Conservation (phyloP, 257 asterid species). For the Solanum bukasovii region DNA sequence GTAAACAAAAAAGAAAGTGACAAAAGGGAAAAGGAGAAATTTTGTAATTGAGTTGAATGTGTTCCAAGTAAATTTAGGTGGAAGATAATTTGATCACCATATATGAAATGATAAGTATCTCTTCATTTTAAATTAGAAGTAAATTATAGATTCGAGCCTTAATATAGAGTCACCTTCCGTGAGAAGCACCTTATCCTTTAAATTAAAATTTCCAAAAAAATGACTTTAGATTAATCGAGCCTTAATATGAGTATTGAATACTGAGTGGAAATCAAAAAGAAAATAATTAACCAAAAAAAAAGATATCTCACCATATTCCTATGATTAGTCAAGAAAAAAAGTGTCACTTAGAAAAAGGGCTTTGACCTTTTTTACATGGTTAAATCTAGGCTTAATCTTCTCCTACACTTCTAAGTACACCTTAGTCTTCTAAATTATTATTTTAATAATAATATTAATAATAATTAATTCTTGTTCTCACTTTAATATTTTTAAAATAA, state of each 20-base stretch:
- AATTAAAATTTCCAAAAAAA: no score
- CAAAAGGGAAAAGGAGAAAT: background rate
- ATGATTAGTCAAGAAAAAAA: background rate
- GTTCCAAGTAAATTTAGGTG: background rate
- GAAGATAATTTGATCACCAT: background rate
- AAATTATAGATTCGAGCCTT: accelerated
- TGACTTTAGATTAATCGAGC: no score
- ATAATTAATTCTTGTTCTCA: background rate
- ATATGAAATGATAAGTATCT: no score
- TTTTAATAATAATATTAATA: background rate
- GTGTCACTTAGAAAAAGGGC: background rate
- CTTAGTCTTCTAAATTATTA: background rate
- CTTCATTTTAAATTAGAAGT: no score
- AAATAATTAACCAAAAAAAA: background rate
- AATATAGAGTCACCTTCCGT: no score
- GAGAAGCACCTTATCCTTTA: background rate
- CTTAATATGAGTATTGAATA: background rate
- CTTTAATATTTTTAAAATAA: background rate
- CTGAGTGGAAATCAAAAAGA: background rate
- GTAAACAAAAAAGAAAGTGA: background rate
- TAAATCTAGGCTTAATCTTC: background rate
- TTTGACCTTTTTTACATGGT: background rate
- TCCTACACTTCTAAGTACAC: background rate
- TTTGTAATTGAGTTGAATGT: background rate
- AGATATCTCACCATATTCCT: background rate